Evolutionary conservation across 805 yeast genomes (phyloP).

Genomic region (Candida saitoana): DNA sequence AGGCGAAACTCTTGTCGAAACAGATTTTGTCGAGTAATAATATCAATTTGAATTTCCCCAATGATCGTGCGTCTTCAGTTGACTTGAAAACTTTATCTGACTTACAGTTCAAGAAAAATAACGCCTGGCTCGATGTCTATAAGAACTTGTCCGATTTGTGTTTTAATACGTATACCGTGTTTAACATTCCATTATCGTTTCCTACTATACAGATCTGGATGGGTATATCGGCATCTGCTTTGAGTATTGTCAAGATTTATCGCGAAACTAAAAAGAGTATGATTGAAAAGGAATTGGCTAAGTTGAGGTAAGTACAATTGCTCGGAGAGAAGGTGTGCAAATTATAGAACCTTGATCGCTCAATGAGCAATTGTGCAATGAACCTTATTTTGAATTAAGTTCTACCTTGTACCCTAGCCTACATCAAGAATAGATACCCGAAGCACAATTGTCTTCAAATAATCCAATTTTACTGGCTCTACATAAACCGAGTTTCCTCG

Average conservation of each 20-base stretch:
- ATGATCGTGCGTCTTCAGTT: constrained; percentile 14
- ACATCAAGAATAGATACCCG: too few relatives aligned
- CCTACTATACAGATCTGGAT: constrained; percentile 43
- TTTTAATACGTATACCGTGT: constrained; percentile 41
- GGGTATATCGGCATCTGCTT: constrained; percentile 38
- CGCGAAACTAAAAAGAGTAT: constrained; percentile 33
- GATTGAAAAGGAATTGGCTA: constrained; percentile 12
- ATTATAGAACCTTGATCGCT: background rate
- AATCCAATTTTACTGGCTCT: too few relatives aligned
- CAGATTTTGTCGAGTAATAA: constrained; percentile 29
- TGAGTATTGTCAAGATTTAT: constrained; percentile 35
- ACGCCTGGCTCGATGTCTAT: constrained; percentile 36
- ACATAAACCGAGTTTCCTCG: too few relatives aligned
- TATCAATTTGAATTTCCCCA: constrained; percentile 7
- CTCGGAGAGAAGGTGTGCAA: too few relatives aligned
- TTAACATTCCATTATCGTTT: constrained; percentile 30
- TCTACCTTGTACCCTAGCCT: too few relatives aligned
- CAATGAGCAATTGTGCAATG: background rate
- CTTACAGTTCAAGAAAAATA: constrained; percentile 33
- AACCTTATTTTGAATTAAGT: background rate
- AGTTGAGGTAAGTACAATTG: constrained; percentile 1
- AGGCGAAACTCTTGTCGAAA: constrained; percentile 44
- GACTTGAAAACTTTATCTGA: constrained; percentile 25
- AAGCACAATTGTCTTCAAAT: too few relatives aligned
- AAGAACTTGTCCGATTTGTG: constrained; percentile 37